These are phyloP conservation scores for Dactylonectria estremocensis DNA, from an alignment of 2,329 filamentous ascomycete species.

Conservation along the genomic window DNA sequence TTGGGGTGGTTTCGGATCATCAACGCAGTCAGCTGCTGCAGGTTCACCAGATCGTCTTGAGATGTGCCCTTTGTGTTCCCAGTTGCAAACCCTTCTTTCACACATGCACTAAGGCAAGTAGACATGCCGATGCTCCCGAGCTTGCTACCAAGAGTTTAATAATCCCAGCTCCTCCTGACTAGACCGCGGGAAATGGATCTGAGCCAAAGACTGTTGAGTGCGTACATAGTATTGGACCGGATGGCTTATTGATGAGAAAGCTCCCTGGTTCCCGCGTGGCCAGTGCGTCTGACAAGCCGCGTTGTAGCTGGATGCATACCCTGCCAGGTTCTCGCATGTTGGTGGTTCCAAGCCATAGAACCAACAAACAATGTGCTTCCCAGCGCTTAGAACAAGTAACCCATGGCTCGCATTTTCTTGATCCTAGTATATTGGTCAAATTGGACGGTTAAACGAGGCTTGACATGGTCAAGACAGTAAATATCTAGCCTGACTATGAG, in stretches of 20 bases:
- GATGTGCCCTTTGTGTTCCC: constrained; percentile 18
- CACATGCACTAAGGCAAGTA: constrained; percentile 2
- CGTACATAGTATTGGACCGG: not conserved
- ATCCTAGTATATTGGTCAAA: constrained; percentile 19
- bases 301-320: constrained; percentile 11
- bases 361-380: constrained; percentile 18
- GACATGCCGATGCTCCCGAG: constrained; percentile 13
- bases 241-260: constrained; percentile 40
- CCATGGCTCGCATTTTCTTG: constrained; percentile 8
- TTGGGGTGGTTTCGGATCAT: constrained; percentile 14
- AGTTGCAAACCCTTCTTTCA: not conserved
- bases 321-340: constrained; percentile 24
- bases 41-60: constrained; percentile 35
- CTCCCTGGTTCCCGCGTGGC: constrained; percentile 44
- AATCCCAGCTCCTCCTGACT: constrained; percentile 35
- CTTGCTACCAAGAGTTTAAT: constrained; percentile 19
- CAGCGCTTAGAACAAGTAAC: constrained; percentile 19
- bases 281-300: constrained; percentile 32
- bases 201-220: constrained; percentile 17
- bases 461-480: constrained; percentile 29
- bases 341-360: constrained; percentile 36
- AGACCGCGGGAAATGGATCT: constrained; percentile 27
- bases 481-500: constrained; percentile 16
- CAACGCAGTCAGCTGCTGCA: constrained; percentile 29
- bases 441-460: constrained; percentile 26